A percentile compares a stretch with the other conserved stretches of the same genome.
Conservation (phyloP, 768 basidiomycete genomes). For the Candolleomyces efflorescens region DNA sequence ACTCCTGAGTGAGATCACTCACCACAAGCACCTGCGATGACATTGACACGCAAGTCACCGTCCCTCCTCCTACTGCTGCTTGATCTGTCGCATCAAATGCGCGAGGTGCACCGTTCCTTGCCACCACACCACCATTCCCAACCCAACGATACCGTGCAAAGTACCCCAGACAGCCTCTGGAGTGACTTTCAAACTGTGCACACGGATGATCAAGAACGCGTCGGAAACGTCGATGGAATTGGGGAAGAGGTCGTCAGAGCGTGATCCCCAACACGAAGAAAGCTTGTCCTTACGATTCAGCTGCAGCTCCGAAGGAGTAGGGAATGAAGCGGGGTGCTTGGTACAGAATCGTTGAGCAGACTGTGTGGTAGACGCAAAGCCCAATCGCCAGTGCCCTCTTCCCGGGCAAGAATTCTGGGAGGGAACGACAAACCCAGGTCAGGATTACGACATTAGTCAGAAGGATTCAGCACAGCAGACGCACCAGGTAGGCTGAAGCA, state of each 20-base stretch:
- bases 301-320: constrained; percentile 53
- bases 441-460: neutral
- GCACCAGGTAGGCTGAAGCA: constrained; percentile 68
- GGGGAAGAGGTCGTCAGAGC: too few species aligned
- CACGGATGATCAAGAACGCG: neutral
- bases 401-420: constrained; percentile 73
- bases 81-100: constrained; percentile 29
- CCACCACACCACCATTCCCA: constrained; percentile 81
- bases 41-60: neutral
- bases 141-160: constrained; percentile 64
- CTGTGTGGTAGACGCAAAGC: constrained; percentile 71
- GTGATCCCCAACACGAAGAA: too few species aligned
- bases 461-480: constrained; percentile 15
- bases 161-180: constrained; percentile 75
- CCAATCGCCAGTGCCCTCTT: constrained; percentile 80
- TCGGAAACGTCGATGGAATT: neutral
- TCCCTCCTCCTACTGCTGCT: neutral
- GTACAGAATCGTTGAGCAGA: constrained; percentile 69
- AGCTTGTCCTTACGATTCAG: constrained; percentile 48
- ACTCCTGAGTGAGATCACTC: too few species aligned
- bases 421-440: neutral
- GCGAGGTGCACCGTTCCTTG: constrained; percentile 62
- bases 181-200: constrained; percentile 51
- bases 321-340: constrained; percentile 81
- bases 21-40: neutral